Conservation (phyloP, 306 rosid genomes). For the Prunus mume region DNA sequence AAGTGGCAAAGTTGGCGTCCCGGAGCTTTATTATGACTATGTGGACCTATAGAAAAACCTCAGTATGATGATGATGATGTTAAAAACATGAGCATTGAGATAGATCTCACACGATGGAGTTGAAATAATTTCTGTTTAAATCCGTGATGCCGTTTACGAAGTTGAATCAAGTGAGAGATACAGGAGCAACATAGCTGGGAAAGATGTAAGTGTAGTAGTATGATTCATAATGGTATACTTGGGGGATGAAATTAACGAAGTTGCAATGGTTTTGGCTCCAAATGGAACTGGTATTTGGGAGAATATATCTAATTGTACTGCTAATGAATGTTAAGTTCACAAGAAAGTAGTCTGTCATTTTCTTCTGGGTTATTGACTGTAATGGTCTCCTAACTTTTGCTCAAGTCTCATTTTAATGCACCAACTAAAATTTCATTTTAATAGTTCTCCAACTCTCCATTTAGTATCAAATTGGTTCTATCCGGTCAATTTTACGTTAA, state of each 20-base stretch:
- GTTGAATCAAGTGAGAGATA: slow-evolving; percentile 16
- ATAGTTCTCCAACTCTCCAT: no score
- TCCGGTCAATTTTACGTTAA: no score
- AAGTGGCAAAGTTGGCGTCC: slow-evolving; percentile 57
- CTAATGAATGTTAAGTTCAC: neutral
- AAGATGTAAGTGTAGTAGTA: neutral
- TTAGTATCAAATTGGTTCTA: no score
- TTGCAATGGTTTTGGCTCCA: neutral
- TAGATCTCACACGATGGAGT: slow-evolving; percentile 20
- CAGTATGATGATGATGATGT: slow-evolving; percentile 7
- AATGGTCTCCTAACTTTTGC: no score
- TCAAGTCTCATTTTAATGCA: no score
- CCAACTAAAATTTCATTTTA: no score
- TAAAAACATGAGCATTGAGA: slow-evolving; percentile 12
- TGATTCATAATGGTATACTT: neutral
- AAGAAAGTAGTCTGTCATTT: neutral
- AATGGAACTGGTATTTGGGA: neutral
- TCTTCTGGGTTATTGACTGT: neutral
- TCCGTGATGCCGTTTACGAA: slow-evolving; percentile 26
- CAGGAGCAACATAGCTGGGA: neutral
- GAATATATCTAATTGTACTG: neutral
- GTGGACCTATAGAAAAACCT: slow-evolving; percentile 21
- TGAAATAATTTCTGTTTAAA: slow-evolving; percentile 15
- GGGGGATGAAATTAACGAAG: neutral
- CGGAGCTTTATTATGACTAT: slow-evolving; percentile 59